Conservation (phyloP, 768 basidiomycete genomes). For the Lactarius tabidus region DNA sequence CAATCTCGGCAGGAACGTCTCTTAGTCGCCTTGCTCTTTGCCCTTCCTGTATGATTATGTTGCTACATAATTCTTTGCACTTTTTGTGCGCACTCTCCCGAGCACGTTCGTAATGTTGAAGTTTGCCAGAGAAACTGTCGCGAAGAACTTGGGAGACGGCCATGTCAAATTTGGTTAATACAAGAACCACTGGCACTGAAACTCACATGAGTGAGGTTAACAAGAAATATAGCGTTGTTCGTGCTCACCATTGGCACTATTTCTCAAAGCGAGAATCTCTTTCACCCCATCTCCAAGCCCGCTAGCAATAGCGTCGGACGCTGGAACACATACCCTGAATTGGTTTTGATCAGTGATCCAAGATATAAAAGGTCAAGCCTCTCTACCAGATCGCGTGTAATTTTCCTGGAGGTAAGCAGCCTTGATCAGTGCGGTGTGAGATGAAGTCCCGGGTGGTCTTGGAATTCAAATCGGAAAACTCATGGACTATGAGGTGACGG, state of each 20-base stretch:
- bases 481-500: neutral
- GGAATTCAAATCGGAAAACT: slow-evolving; percentile 2
- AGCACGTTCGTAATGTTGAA: neutral
- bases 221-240: neutral
- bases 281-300: neutral
- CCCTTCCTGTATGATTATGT: neutral
- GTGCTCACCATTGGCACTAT: neutral
- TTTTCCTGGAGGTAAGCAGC: neutral
- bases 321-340: neutral
- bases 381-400: slow-evolving; percentile 5
- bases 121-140: neutral
- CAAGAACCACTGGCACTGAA: slow-evolving; percentile 7
- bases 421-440: neutral
- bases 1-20: slow-evolving; percentile 4
- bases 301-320: neutral
- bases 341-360: neutral
- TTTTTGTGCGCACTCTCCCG: neutral
- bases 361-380: neutral
- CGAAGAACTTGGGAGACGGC: neutral
- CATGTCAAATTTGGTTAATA: slow-evolving; percentile 9
- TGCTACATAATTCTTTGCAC: neutral
- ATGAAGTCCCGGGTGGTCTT: neutral
- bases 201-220: neutral
- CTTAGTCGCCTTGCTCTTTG: neutral
- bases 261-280: neutral